These are phyloP conservation scores for Phytophthora brassicae DNA, from an alignment of 352 stramenopile genomes.

Conservation along the genomic window DNA sequence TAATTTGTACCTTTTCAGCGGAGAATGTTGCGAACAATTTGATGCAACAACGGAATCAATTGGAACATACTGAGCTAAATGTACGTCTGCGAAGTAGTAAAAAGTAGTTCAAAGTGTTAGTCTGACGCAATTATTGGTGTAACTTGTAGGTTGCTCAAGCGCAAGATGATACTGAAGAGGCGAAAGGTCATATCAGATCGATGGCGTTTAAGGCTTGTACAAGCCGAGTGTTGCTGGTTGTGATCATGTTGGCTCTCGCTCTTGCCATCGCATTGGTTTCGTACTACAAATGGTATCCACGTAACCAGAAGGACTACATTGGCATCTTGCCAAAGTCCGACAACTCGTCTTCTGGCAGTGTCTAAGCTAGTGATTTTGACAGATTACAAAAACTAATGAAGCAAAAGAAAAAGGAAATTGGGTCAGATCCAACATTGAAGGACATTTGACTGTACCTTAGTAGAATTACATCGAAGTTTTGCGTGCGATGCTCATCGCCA, in stretches of 20 bases:
- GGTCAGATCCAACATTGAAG: slow-evolving; percentile 3
- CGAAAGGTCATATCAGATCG: slow-evolving; percentile 49
- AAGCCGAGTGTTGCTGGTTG: slow-evolving; percentile 56
- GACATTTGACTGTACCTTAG: slow-evolving; percentile 11
- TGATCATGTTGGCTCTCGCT: slow-evolving; percentile 62
- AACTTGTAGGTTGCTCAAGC: slow-evolving; percentile 54
- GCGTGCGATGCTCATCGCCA: slow-evolving; percentile 11
- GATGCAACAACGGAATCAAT: slow-evolving; percentile 63
- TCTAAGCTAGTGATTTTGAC: not conserved
- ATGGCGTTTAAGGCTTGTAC: slow-evolving; percentile 65
- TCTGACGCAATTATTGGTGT: not conserved
- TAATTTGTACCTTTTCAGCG: no score
- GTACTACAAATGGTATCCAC: slow-evolving; percentile 82
- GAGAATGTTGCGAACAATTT: slow-evolving; percentile 74
- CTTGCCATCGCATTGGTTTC: slow-evolving; percentile 63
- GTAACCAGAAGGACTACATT: slow-evolving; percentile 69
- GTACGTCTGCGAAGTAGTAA: slow-evolving; percentile 40
- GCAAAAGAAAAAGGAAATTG: slow-evolving; percentile 5
- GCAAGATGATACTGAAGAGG: slow-evolving; percentile 64
- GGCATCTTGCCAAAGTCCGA: slow-evolving; percentile 46
- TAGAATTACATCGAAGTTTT: slow-evolving; percentile 27
- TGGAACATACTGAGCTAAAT: slow-evolving; percentile 63
- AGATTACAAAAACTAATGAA: not conserved
- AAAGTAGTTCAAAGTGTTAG: no score
- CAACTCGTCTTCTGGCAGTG: slow-evolving; percentile 21